Base-by-base conservation (phyloP, 305 asterid species). In the Fraxinus floribunda region DNA sequence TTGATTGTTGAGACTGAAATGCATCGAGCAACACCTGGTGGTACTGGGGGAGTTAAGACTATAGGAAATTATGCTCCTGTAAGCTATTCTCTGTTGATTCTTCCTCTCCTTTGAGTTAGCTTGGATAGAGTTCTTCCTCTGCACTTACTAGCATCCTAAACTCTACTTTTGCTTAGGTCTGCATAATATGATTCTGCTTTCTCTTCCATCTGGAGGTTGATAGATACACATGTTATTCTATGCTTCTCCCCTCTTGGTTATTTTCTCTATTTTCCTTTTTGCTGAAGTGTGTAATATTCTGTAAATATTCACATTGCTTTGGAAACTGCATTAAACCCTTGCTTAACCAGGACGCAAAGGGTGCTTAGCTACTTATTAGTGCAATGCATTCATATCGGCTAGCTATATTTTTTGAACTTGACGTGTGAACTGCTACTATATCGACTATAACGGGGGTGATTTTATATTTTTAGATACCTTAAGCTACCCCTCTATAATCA, bases 1-100 rank as follows among this genome's bases (percentile, higher is more conserved):
- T 88, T 96, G 92, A 86, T 94, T 49, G 94, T 96, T 83, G 98
- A 96, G 90, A 94, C 97, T 55, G 97, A 93, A 84, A 89, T 93
- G 92, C 98, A 96, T 88, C 94, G 99, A 68, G 98, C 99, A 78
- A 90, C 98, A 72, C 99, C 98, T 75, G 99, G 99, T 36, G 99
- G 99, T 83, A 94, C 99, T 82, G 98, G 98, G 84, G 94, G 97
- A 80, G 98, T 96, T 84, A 96, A 96, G 93, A 94, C 99, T 49
- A 89, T 96, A 29, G 99, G 99, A 84, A 96, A 96, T 77, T 96
- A 96, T 90, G 99, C 99, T 86, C 93, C 97, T 49, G 99, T 96
- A 83, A 88, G 97, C 81, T 49, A 76, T 79, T 72, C 68, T 62
- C 49, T 52, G n/a, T 66, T 15, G 26, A 38, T 82, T 57, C 41